Conservation (phyloP, 2,329 filamentous ascomycete species). For the Hirsutella rhossiliensis region DNA sequence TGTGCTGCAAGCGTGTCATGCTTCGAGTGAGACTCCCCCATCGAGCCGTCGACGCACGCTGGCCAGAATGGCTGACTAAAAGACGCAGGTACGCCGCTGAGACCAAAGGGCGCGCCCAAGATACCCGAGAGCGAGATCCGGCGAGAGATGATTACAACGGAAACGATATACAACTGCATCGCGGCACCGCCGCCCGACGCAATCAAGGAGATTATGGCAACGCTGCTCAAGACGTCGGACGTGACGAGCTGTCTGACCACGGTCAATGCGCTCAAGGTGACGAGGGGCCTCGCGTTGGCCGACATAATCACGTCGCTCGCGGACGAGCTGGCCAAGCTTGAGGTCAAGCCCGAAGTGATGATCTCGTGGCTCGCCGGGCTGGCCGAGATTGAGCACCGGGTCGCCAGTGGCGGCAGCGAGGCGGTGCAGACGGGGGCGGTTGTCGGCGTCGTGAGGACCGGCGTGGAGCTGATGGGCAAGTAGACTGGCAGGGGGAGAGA, state of each 20-base stretch:
- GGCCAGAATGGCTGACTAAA: background rate
- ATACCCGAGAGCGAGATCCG: constrained; percentile 52
- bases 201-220: constrained; percentile 72
- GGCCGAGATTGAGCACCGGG: constrained; percentile 82
- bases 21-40: constrained; percentile 54
- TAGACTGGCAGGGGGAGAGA: constrained; percentile 6
- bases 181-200: constrained; percentile 87
- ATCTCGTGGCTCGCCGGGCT: constrained; percentile 86
- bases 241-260: constrained; percentile 82
- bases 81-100: constrained; percentile 51
- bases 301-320: constrained; percentile 83
- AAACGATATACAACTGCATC: constrained; percentile 96
- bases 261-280: constrained; percentile 75
- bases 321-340: constrained; percentile 70
- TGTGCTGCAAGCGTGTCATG: constrained; percentile 91
- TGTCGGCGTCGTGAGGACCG: constrained; percentile 77
- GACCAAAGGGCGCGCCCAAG: constrained; percentile 46
- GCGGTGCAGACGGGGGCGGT: constrained; percentile 83
- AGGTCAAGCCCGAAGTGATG: constrained; percentile 77
- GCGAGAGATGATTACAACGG: constrained; percentile 71
- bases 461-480: constrained; percentile 57
- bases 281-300: constrained; percentile 78
- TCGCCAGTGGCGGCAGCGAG: constrained; percentile 81
- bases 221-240: constrained; percentile 72
- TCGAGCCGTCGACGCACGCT: background rate